Conservation (phyloP, 2,329 filamentous ascomycete genomes). For the Berkeleyomyces basicola region DNA sequence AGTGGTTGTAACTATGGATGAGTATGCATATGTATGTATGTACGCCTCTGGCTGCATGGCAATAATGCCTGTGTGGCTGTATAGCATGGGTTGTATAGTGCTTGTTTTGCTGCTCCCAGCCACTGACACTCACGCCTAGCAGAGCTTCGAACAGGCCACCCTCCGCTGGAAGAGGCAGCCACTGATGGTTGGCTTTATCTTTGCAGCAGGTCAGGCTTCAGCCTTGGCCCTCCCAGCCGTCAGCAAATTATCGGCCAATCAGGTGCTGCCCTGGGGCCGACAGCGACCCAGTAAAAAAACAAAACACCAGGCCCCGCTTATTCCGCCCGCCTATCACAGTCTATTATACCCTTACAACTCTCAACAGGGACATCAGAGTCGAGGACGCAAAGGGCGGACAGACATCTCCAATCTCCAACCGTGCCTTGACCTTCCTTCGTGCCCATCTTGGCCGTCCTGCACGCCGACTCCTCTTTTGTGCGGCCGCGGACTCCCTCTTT, state of each 20-base stretch:
- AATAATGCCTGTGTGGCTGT: neutral
- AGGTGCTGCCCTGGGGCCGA: neutral
- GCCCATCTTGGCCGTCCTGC: neutral
- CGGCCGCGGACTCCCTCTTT: neutral
- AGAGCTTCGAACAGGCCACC: neutral
- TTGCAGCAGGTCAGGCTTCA: neutral
- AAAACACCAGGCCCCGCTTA: neutral
- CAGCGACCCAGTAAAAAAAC: neutral
- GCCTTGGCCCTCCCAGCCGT: too few relatives aligned
- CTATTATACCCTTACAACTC: neutral
- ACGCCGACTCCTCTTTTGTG: neutral
- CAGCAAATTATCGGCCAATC: neutral
- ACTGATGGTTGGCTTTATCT: neutral
- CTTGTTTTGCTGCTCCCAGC: neutral
- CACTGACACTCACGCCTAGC: neutral
- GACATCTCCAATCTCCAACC: neutral
- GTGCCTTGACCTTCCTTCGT: neutral
- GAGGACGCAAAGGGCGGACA: neutral
- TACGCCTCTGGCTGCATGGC: neutral
- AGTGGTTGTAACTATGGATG: too few relatives aligned
- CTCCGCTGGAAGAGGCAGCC: neutral
- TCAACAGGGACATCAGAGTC: neutral
- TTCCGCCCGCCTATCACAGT: neutral
- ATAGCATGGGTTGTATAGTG: neutral
- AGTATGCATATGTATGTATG: neutral